Evolutionary conservation across 345 rosid species (phyloP).

Genomic region (Aegle marmelos): DNA sequence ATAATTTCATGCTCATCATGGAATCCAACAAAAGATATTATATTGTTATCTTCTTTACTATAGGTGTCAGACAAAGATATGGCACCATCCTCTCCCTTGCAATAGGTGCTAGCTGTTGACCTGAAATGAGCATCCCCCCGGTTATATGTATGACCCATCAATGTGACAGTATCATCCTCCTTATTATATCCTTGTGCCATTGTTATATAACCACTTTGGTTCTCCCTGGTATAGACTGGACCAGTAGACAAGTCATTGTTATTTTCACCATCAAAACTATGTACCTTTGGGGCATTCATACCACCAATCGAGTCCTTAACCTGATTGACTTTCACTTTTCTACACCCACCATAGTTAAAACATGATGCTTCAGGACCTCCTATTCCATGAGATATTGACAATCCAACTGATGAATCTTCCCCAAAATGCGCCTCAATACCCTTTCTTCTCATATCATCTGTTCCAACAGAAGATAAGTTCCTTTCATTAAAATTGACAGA

Average conservation of each 20-base stretch:
- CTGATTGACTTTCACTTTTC: constrained; percentile 61
- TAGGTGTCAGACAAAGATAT: constrained; percentile 33
- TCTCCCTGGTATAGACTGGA: constrained; percentile 39
- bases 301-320: constrained; percentile 50
- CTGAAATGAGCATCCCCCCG: constrained; percentile 30
- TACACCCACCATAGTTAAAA: constrained; percentile 51
- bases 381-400: constrained; percentile 54
- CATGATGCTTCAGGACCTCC: constrained; percentile 55
- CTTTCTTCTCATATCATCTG: constrained; percentile 26
- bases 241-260: constrained; percentile 35
- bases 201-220: constrained; percentile 42
- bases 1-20: constrained; percentile 47
- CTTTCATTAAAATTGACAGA: constrained; percentile 51
- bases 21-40: constrained; percentile 62
- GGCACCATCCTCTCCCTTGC: constrained; percentile 31
- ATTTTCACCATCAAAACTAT: constrained; percentile 30
- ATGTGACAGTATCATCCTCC: constrained; percentile 37
- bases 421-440: constrained; percentile 33
- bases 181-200: constrained; percentile 37
- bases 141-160: constrained; percentile 44
- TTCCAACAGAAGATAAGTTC: constrained; percentile 43
- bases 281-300: constrained; percentile 40
- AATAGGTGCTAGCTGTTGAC: constrained; percentile 26
- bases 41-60: constrained; percentile 49
- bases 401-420: constrained; percentile 50